Base-by-base conservation (phyloP, 345 rosid genomes). In the Microcos paniculata region DNA sequence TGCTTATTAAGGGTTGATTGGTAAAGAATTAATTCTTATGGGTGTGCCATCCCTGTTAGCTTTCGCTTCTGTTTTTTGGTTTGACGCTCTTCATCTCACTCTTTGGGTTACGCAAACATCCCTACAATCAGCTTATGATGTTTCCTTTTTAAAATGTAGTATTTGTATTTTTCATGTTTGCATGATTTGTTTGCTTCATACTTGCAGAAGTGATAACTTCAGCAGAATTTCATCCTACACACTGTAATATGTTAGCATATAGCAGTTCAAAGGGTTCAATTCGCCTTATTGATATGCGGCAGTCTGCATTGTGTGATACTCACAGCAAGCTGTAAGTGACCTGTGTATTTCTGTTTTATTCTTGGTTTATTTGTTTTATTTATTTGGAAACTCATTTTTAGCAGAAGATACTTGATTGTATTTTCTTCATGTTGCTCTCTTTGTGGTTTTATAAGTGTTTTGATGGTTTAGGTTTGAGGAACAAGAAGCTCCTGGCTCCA, bases 251-350 rank as follows among this genome's bases (percentile, higher is more conserved):
- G 82, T 83, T 96, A 83, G 99, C 97, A 59, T 96, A 96, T 84
- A 94, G 99, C 87, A 96, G 99, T 87, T 96, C 98, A 15, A 96
- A 90, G 83, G 99, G 99, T 78, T 96, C 97, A 76, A 87, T 96
- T 82, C 94, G 98, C 77, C 90, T 96, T 66, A 83, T 96, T 84
- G 99, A 96, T 86, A 73, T 96, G 87, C 94, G 99, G 71, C 99
- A 96, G 58, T 94, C 99, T 78, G 99, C 99, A 31, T 82, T 96
- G 61, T 91, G 98, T 55, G 99, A 96, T 82, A 83, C 93, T 75
- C 97, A 92, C 85, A 90, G 98, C 76, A 96, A 92, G 85, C 82
- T 96, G 98, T 96, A 86, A 90, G 97, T 83, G 13, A 19, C 64
- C 45, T 21, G 4, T 24, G 43, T 45, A 57, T 52, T 46, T 67